A percentile compares a stretch with the other conserved stretches of the same genome.
These are phyloP conservation scores for Daldinia sp. DNA, from an alignment of 2,329 filamentous ascomycete genomes.

Conservation along the genomic window DNA sequence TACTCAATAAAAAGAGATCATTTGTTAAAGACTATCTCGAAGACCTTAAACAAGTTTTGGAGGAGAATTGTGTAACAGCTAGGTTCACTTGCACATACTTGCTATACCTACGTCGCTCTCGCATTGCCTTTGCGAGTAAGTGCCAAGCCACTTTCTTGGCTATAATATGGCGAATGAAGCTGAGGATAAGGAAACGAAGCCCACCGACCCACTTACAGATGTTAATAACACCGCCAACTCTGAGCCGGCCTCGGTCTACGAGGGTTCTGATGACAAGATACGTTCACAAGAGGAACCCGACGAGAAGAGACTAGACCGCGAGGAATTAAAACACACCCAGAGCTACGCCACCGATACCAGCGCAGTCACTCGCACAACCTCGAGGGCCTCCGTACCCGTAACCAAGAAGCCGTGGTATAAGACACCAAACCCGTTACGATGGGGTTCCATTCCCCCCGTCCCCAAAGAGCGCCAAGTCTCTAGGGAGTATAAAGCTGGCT, in stretches of 20 bases:
- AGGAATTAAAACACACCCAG: constrained; percentile 53
- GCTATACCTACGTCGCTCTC: constrained; percentile 9
- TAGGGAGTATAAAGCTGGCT: constrained; percentile 75
- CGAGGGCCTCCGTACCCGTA: constrained; percentile 43
- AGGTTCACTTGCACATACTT: constrained; percentile 12
- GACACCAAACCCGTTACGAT: constrained; percentile 67
- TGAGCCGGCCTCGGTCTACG: constrained; percentile 34
- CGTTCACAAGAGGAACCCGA: constrained; percentile 40
- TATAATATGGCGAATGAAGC: constrained; percentile 42
- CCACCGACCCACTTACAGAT: constrained; percentile 39
- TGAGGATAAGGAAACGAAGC: constrained; percentile 41
- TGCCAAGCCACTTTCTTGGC: background rate
- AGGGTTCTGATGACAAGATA: constrained; percentile 44
- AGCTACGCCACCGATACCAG: constrained; percentile 65
- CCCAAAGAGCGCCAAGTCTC: constrained; percentile 64
- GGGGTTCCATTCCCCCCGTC: constrained; percentile 64
- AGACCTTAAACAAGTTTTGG: background rate
- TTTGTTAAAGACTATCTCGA: background rate
- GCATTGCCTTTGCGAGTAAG: constrained; percentile 12
- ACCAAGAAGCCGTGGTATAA: constrained; percentile 69
- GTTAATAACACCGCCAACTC: constrained; percentile 34
- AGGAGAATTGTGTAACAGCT: background rate
- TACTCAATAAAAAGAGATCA: constrained; percentile 1
- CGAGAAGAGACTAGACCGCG: constrained; percentile 42
- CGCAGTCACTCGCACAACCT: constrained; percentile 55